These are phyloP conservation scores for Evernia prunastri DNA, from an alignment of 495 filamentous ascomycete species.

Conservation along the genomic window DNA sequence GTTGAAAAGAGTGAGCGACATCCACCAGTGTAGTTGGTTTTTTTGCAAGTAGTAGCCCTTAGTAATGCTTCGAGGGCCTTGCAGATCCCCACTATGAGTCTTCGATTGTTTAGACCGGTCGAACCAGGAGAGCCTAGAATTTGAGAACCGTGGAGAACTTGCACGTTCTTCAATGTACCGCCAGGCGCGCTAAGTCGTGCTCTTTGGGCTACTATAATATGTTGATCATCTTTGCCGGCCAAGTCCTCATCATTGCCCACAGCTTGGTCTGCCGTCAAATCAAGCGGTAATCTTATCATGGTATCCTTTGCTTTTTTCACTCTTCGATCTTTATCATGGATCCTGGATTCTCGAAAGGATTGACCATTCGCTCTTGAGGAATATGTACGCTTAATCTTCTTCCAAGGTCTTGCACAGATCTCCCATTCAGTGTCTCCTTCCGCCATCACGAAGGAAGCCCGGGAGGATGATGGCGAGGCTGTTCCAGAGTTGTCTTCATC, in stretches of 20 bases:
- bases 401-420: slow-evolving; percentile 21
- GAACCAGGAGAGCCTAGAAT: background rate
- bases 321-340: background rate
- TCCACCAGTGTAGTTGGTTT: slow-evolving; percentile 20
- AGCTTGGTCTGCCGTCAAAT: background rate
- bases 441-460: background rate
- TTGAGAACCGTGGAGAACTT: background rate
- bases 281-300: slow-evolving; percentile 10
- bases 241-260: background rate
- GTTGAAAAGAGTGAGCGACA: slow-evolving; percentile 58
- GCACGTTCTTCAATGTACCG: background rate
- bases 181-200: background rate
- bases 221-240: background rate
- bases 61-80: slow-evolving; percentile 44
- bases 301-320: background rate
- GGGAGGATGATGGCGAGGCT: background rate
- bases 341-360: background rate
- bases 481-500: slow-evolving; percentile 5
- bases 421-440: slow-evolving; percentile 26
- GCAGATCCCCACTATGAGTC: slow-evolving; percentile 38
- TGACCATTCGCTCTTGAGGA: slow-evolving; percentile 20
- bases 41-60: slow-evolving; percentile 33
- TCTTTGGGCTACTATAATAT: background rate
- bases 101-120: slow-evolving; percentile 19
- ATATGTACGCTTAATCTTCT: slow-evolving; percentile 33